Percentiles rank a stretch among this genome's conserved stretches.
Evolutionary conservation across 306 rosid genomes (phyloP).

Genomic region (Cicer bijugum): DNA sequence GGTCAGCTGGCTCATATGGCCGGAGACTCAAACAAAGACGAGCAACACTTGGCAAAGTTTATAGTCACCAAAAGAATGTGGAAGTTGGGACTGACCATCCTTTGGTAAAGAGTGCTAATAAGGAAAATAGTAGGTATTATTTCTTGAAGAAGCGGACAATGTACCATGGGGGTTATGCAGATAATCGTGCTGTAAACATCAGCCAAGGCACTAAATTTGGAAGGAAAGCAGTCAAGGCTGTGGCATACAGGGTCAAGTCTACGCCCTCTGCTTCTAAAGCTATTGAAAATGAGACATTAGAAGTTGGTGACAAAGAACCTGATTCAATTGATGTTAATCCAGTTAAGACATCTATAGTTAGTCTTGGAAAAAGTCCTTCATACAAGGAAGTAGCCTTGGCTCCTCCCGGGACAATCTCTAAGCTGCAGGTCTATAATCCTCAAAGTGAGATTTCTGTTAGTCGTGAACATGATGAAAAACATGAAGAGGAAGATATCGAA

Average conservation of each 20-base stretch:
- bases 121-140: slow-evolving; percentile 62
- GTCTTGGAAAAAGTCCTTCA: slow-evolving; percentile 95
- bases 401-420: slow-evolving; percentile 90
- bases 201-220: slow-evolving; percentile 84
- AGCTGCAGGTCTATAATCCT: slow-evolving; percentile 66
- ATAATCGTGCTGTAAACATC: slow-evolving; percentile 60
- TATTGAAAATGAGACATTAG: slow-evolving; percentile 49
- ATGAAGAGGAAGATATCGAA: slow-evolving; percentile 55
- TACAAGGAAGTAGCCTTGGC: slow-evolving; percentile 99
- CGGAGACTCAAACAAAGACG: slow-evolving; percentile 84
- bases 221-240: slow-evolving; percentile 72
- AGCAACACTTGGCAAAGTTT: slow-evolving; percentile 76
- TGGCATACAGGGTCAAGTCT: slow-evolving; percentile 90
- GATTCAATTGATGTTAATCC: slow-evolving; percentile 60
- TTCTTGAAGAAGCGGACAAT: slow-evolving; percentile 74
- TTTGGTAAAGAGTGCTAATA: slow-evolving; percentile 57
- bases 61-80: slow-evolving; percentile 72
- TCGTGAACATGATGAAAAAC: slow-evolving; percentile 49
- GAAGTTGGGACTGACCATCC: slow-evolving; percentile 62
- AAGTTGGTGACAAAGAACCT: slow-evolving; percentile 55
- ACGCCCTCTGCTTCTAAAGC: slow-evolving; percentile 59
- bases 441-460: slow-evolving; percentile 52
- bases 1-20: slow-evolving; percentile 79
- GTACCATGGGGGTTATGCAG: slow-evolving; percentile 71
- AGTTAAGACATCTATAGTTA: slow-evolving; percentile 60